Percentiles rank a stretch among this genome's conserved stretches.
phyloP scores from a whole-genome alignment of 1,284 basidiomycete species.

The Ustilago trichophora region DNA sequence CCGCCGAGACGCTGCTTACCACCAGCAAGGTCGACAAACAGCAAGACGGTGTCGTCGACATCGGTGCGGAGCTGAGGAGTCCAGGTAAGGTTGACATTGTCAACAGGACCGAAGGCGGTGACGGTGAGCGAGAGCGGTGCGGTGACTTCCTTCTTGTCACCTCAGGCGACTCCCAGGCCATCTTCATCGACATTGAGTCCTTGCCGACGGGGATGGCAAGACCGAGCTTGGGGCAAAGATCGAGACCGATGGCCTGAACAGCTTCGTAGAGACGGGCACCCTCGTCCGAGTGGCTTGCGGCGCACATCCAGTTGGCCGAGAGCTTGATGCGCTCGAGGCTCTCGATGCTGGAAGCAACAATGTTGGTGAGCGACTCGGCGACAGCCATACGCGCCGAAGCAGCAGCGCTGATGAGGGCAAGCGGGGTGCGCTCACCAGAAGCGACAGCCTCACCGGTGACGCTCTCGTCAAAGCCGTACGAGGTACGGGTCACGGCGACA shows the following conservation, averaged over 20 bases:
- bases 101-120: slow-evolving; percentile 90
- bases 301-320: slow-evolving; percentile 99
- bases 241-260: slow-evolving; percentile 89
- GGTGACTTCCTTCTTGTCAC: slow-evolving; percentile 80
- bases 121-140: slow-evolving; percentile 91
- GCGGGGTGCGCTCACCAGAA: slow-evolving; percentile 93
- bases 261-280: slow-evolving; percentile 91
- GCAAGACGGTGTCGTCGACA: slow-evolving; percentile 72
- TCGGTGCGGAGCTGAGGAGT: slow-evolving; percentile 83
- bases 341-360: slow-evolving; percentile 81
- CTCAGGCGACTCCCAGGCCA: slow-evolving; percentile 80
- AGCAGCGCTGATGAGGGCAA: slow-evolving; percentile 85
- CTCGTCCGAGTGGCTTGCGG: slow-evolving; percentile 88
- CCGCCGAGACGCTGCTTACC: slow-evolving; percentile 89
- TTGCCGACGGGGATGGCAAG: slow-evolving; percentile 97
- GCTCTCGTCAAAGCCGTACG: slow-evolving; percentile 87
- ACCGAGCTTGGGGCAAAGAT: slow-evolving; percentile 92
- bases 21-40: slow-evolving; percentile 88
- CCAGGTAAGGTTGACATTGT: slow-evolving; percentile 84
- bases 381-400: slow-evolving; percentile 96
- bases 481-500: slow-evolving; percentile 90
- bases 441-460: slow-evolving; percentile 90
- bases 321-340: slow-evolving; percentile 83
- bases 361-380: slow-evolving; percentile 90
- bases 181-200: slow-evolving; percentile 99